Evolutionary conservation across 768 basidiomycete species (phyloP).

Genomic region (Boletus fagicola): DNA sequence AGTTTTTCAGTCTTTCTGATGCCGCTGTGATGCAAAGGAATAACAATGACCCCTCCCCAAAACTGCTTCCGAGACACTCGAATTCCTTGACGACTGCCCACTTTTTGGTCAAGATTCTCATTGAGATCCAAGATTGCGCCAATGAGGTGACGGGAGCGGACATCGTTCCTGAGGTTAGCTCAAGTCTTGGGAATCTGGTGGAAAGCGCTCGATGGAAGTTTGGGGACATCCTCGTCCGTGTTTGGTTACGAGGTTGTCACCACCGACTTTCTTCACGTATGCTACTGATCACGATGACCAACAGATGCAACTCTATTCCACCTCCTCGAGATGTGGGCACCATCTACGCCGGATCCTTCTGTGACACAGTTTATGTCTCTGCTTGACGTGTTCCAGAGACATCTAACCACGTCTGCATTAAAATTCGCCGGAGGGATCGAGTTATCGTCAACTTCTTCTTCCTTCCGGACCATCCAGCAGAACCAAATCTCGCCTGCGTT

Average conservation of each 20-base stretch:
- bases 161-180: conserved; percentile 70
- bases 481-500: conserved; percentile 62
- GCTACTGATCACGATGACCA: conserved; percentile 7
- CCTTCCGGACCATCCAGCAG: conserved; percentile 56
- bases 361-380: conserved; percentile 75
- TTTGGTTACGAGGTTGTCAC: conserved; percentile 79
- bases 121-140: conserved; percentile 83
- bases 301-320: conserved; percentile 83
- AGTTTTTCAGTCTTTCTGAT: conserved; percentile 84
- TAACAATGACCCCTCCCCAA: conserved; percentile 41
- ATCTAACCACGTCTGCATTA: conserved; percentile 71
- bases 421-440: conserved; percentile 80
- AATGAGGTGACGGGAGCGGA: conserved; percentile 80
- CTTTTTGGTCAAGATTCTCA: conserved; percentile 75
- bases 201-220: conserved; percentile 88
- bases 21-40: conserved; percentile 60
- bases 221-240: conserved; percentile 69
- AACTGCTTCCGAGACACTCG: conserved; percentile 67
- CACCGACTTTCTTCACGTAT: background rate
- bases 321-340: conserved; percentile 82
- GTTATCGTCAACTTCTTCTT: conserved; percentile 43
- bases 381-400: conserved; percentile 78
- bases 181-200: conserved; percentile 67
- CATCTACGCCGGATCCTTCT: conserved; percentile 57
- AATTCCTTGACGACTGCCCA: conserved; percentile 82